These are phyloP conservation scores for Neonectria coccinea DNA, from an alignment of 2,329 filamentous ascomycete genomes.

Conservation along the genomic window DNA sequence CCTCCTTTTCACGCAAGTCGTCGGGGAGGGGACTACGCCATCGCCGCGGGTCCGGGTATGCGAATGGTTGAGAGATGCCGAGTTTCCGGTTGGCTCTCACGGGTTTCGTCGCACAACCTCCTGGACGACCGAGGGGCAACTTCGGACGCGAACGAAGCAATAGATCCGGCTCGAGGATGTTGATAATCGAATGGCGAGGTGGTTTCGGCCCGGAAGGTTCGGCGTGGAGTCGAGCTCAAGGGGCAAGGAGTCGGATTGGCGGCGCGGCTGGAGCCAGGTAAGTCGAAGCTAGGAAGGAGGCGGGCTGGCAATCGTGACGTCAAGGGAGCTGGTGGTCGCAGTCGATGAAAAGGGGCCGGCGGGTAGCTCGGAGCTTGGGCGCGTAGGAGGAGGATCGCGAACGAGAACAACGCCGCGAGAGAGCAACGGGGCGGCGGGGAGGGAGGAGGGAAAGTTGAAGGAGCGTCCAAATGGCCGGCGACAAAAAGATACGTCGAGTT, in stretches of 20 bases:
- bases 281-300: slow-evolving; percentile 19
- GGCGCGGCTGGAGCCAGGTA: slow-evolving; percentile 21
- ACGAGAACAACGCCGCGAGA: neutral
- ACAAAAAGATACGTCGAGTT: slow-evolving; percentile 28
- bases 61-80: slow-evolving; percentile 35
- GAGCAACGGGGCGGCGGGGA: slow-evolving; percentile 6
- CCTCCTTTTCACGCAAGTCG: slow-evolving; percentile 39
- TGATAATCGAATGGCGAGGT: slow-evolving; percentile 9
- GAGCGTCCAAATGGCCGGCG: slow-evolving; percentile 13
- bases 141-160: slow-evolving; percentile 7
- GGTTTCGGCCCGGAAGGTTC: slow-evolving; percentile 24
- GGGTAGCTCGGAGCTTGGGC: slow-evolving; percentile 6
- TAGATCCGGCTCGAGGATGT: slow-evolving; percentile 17
- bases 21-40: slow-evolving; percentile 43
- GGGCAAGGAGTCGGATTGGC: slow-evolving; percentile 13
- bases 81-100: slow-evolving; percentile 37
- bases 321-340: slow-evolving; percentile 29
- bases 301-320: slow-evolving; percentile 39
- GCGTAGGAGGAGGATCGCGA: slow-evolving; percentile 8
- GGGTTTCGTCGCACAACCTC: slow-evolving; percentile 26
- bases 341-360: slow-evolving; percentile 17
- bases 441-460: slow-evolving; percentile 6
- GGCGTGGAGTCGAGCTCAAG: slow-evolving; percentile 38
- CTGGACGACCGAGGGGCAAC: slow-evolving; percentile 18
- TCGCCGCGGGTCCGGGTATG: slow-evolving; percentile 35